These are phyloP conservation scores for Neofusicoccum umdonicola DNA, from an alignment of 2,329 filamentous ascomycete species.

Conservation along the genomic window DNA sequence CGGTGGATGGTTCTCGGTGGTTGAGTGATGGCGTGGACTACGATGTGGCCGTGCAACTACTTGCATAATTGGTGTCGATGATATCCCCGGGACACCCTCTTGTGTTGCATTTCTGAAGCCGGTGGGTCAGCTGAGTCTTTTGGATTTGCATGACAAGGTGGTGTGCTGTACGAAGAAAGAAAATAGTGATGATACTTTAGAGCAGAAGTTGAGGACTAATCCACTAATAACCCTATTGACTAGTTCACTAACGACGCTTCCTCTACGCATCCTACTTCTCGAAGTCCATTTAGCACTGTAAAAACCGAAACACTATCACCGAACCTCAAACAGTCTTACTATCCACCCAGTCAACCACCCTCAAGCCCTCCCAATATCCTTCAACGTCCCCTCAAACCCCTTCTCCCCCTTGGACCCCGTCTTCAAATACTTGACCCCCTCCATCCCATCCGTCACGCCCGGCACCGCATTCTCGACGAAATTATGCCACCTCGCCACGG, in stretches of 20 bases:
- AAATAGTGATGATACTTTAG: no score
- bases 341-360: background rate
- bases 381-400: constrained; percentile 21
- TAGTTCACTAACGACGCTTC: no score
- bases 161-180: no score
- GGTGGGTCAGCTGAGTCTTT: background rate
- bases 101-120: background rate
- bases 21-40: background rate
- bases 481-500: constrained; percentile 24
- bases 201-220: no score
- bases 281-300: no score
- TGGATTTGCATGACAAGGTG: background rate
- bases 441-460: constrained; percentile 28
- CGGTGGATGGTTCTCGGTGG: background rate
- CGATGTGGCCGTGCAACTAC: background rate
- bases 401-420: constrained; percentile 18
- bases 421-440: constrained; percentile 24
- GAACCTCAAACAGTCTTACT: constrained; percentile 5
- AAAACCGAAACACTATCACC: background rate
- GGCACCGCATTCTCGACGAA: constrained; percentile 27
- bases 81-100: background rate
- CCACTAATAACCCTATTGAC: no score
- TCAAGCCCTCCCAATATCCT: constrained; percentile 18
- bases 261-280: no score
- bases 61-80: background rate